These are phyloP conservation scores for Colletotrichum salicis DNA, from an alignment of 2,329 filamentous ascomycete genomes.

Conservation along the genomic window DNA sequence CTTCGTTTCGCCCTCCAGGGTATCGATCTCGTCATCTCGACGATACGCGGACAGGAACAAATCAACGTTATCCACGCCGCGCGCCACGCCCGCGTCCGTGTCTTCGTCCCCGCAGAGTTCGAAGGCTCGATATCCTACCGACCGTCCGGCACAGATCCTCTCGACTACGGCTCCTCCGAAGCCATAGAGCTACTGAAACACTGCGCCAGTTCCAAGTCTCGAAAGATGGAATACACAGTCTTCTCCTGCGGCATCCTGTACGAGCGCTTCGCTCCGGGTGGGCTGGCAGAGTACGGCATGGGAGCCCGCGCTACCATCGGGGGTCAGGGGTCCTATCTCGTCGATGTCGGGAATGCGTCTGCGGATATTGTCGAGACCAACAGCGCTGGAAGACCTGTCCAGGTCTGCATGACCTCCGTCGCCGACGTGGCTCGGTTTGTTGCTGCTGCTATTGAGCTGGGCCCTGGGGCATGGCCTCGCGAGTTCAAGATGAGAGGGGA, in stretches of 20 bases:
- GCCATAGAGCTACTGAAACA: conserved; percentile 67
- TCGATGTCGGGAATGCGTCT: conserved; percentile 67
- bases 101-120: conserved; percentile 81
- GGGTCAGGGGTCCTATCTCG: conserved; percentile 72
- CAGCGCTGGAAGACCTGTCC: conserved; percentile 58
- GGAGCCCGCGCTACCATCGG: conserved; percentile 65
- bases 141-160: conserved; percentile 60
- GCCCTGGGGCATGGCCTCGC: conserved; percentile 69
- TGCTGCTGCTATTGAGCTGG: conserved; percentile 74
- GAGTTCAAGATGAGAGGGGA: conserved; percentile 79
- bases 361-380: conserved; percentile 71
- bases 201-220: conserved; percentile 56
- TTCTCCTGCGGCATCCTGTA: conserved; percentile 82
- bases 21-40: conserved; percentile 80
- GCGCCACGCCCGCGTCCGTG: conserved; percentile 69
- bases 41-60: conserved; percentile 73
- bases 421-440: conserved; percentile 78
- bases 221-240: conserved; percentile 72
- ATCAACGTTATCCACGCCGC: conserved; percentile 79
- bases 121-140: conserved; percentile 71
- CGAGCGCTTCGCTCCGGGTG: conserved; percentile 77
- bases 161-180: conserved; percentile 69
- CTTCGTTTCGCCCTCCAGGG: conserved; percentile 76
- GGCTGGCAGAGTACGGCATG: conserved; percentile 69
- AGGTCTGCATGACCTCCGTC: conserved; percentile 74